These are phyloP conservation scores for Helminthosporium solani DNA, from an alignment of 2,329 filamentous ascomycete genomes.

Conservation along the genomic window DNA sequence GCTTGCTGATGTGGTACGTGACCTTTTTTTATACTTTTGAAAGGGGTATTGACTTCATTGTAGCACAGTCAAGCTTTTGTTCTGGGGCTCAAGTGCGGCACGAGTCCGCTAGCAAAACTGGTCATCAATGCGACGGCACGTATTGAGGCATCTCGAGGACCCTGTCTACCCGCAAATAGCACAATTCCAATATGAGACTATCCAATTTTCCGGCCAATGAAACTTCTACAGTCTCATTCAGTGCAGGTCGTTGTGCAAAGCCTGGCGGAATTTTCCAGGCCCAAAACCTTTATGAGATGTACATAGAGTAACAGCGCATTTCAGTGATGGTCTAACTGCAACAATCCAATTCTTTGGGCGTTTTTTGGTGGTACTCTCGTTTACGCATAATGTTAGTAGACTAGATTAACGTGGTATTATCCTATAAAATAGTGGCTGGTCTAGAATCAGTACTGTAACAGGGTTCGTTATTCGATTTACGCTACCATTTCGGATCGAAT, in stretches of 20 bases:
- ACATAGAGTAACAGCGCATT: too few relatives aligned
- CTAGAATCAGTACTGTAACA: too few relatives aligned
- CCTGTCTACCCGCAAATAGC: slow-evolving; percentile 19
- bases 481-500: too few relatives aligned
- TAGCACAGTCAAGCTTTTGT: slow-evolving; percentile 23
- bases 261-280: too few relatives aligned
- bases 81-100: slow-evolving; percentile 23
- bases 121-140: slow-evolving; percentile 23
- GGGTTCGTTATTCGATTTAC: too few relatives aligned
- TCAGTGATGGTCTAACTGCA: too few relatives aligned
- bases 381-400: too few relatives aligned
- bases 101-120: slow-evolving; percentile 18
- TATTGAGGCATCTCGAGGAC: slow-evolving; percentile 17
- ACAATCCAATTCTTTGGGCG: too few relatives aligned
- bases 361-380: too few relatives aligned
- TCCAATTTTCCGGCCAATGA: background rate
- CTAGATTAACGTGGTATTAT: too few relatives aligned
- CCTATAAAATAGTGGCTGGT: too few relatives aligned
- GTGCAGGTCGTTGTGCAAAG: slow-evolving; percentile 24
- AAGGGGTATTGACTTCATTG: background rate
- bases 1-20: slow-evolving; percentile 18
- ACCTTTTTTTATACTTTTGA: background rate
- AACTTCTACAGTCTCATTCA: background rate
- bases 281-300: too few relatives aligned
- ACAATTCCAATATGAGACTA: background rate